Percentiles rank a stretch among this genome's conserved stretches.
Evolutionary conservation across 305 asterid genomes (phyloP).

Genomic region (Fraxinus paxiana): DNA sequence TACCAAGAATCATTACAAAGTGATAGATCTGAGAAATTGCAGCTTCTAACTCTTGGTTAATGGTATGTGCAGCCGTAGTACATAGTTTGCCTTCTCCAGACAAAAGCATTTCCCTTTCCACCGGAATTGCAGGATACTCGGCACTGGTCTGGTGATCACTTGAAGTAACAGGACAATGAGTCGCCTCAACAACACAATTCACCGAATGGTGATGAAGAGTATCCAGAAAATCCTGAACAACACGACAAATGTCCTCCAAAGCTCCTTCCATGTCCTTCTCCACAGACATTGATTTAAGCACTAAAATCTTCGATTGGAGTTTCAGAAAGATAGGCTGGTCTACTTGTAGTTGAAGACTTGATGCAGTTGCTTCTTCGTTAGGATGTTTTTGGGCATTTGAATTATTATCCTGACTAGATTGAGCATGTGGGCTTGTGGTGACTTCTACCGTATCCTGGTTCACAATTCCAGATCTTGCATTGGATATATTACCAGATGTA

Average conservation of each 20-base stretch:
- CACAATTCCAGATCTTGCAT: conserved; percentile 31
- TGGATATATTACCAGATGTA: conserved; percentile 31
- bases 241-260: conserved; percentile 46
- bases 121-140: conserved; percentile 28
- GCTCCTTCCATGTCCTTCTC: conserved; percentile 52
- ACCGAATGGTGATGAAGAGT: conserved; percentile 32
- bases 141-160: conserved; percentile 23
- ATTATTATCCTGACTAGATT: conserved; percentile 23
- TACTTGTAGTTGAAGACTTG: conserved; percentile 17
- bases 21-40: conserved; percentile 54
- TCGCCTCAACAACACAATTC: conserved; percentile 28
- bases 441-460: conserved; percentile 33
- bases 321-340: conserved; percentile 41
- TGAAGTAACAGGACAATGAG: conserved; percentile 26
- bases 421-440: conserved; percentile 25
- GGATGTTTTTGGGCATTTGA: conserved; percentile 21
- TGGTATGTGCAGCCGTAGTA: conserved; percentile 21
- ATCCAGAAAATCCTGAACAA: conserved; percentile 56
- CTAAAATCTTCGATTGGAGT: conserved; percentile 59
- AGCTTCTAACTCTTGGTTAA: conserved; percentile 37
- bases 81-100: conserved; percentile 29
- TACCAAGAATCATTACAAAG: conserved; percentile 54
- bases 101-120: conserved; percentile 26
- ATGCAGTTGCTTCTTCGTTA: background rate
- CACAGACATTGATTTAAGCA: conserved; percentile 50